Evolutionary conservation across 805 yeast genomes (phyloP), one percentile per base, ranked within the genome.

Genomic region (Ogataea glucozyma): DNA sequence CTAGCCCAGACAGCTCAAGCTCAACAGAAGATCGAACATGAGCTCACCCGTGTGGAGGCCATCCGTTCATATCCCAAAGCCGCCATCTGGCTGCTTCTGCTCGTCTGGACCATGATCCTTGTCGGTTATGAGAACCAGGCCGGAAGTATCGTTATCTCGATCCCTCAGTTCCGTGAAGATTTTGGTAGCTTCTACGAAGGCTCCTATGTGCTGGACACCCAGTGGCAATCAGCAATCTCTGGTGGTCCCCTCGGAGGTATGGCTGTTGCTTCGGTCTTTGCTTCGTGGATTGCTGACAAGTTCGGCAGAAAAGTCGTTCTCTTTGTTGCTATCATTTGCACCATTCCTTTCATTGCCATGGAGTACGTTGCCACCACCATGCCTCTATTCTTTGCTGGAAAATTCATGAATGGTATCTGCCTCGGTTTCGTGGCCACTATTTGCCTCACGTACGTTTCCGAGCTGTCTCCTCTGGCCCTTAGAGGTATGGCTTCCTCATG

Each of bases 401-500:
- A 72, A 48, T 46, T 70, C 17, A 54, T 72, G 43, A 55, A 65
- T 48, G 75, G 75, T 38, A 36, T 73, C 23, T 66, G 69, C 14
- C 65, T 73, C 66, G 79, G 79, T 38, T 62, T 65, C 11, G 61
- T 72, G 46, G 66, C 64, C 14, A 63, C 73, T 10, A 48, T 66
- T 49, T 60, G 68, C 4, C 61, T 66, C 1, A 54, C 73, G 3
- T 73, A 71, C 48, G 67, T 71, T 10, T 63, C 75, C 12, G 78
- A 73, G 46, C 65, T 78, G 22, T 70, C 79, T 44, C 83, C 83
- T 0, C 54, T 74, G 11, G 70, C 70, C 6, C 63, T 79, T 43
- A 60, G 46, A 32, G 54, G 65, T 7, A 62, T 74, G 14, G 65
- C 62, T 34, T 60, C 66, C 30, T 34, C 38, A 8, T 14, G 22